Evolutionary conservation across 176 grass and related monocot species (phyloP), one percentile per base, ranked within the genome.

Genomic region (Carex scoparia): DNA sequence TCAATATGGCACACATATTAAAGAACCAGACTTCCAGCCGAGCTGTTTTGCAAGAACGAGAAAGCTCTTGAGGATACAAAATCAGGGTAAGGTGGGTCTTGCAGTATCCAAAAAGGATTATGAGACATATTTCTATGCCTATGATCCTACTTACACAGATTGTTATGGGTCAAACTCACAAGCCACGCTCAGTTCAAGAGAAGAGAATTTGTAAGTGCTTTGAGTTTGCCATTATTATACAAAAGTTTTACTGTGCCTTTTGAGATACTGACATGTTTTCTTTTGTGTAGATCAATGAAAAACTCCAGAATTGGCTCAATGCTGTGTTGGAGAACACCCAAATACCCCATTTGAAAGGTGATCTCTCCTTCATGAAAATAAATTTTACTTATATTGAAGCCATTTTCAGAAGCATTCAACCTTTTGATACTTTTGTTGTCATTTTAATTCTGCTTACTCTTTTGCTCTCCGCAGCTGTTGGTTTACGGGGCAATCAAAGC

Each of bases 151-250:
- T 84, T 99, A 95, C 55, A 88, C 89, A 58, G 85, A 89, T 89
- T 90, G 88, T 84, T 69, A 91, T 32, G 86, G 93, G 86, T 90
- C 93, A 64, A 82, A 89, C 82, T 99, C 96, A 38, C 88, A 90
- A 64, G 91, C 92, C 79, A 95, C 91, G 55, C 93, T 79, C 84
- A 92, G 91, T 87, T 99, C 96, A 57, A 94, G 96, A 92, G 96
- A 99, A 87, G 93, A 99, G 9, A 89, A 89, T 66, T 71, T 91
- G 96, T 99, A 94, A 99, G 96, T 38, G 28, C 33, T 40, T 82
- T 44, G 48, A 55, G 19, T 44, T 72, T 72, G 10, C 15, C 19
- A 9, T 23, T 46, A 48, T 23, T 23, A 72, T 72, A 75, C 11
- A 88, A 16, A 76, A 84, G 2, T 46, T 40, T 55, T 9, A 42